A percentile compares a stretch with the other conserved stretches of the same genome.
These are phyloP conservation scores for Trichophyton simii DNA, from an alignment of 2,329 filamentous ascomycete species.

Conservation along the genomic window DNA sequence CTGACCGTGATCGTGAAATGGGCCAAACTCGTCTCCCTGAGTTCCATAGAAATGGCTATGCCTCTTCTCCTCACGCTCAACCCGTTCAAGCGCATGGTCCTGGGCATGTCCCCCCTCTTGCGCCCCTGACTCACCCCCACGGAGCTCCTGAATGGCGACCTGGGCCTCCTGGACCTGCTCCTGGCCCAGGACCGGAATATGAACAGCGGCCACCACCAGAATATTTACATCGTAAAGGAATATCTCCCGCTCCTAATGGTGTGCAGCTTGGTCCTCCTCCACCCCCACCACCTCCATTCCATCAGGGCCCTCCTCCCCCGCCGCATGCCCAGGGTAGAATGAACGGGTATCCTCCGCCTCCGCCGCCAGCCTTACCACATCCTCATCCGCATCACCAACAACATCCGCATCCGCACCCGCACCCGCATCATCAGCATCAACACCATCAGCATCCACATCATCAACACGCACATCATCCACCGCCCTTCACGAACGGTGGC, in stretches of 20 bases:
- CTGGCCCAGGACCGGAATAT: conserved; percentile 17
- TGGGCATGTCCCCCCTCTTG: conserved; percentile 14
- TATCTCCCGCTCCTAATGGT: conserved; percentile 13
- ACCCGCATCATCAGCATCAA: too few species aligned
- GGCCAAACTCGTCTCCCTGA: conserved; percentile 23
- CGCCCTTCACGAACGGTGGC: conserved; percentile 23
- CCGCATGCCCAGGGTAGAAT: conserved; percentile 35
- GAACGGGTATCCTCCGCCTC: conserved; percentile 35
- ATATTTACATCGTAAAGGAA: conserved; percentile 25
- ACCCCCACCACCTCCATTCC: conserved; percentile 15
- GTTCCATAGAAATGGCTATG: conserved; percentile 21
- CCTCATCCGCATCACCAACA: conserved; percentile 18
- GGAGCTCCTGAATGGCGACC: conserved; percentile 20
- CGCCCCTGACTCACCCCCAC: conserved; percentile 18
- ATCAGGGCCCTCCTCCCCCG: conserved; percentile 24
- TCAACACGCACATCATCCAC: conserved; percentile 11
- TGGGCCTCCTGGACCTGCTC: too few species aligned
- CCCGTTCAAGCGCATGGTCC: conserved; percentile 4
- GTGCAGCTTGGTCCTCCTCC: conserved; percentile 12
- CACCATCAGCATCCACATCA: too few species aligned
- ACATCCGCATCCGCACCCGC: too few species aligned
- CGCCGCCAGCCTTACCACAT: conserved; percentile 13
- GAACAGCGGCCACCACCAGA: conserved; percentile 22
- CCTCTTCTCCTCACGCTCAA: conserved; percentile 17
- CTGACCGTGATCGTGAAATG: conserved; percentile 19